Percentiles rank a stretch among this genome's conserved stretches.
Evolutionary conservation across 306 rosid species (phyloP).

Genomic region (Quercus gilva): DNA sequence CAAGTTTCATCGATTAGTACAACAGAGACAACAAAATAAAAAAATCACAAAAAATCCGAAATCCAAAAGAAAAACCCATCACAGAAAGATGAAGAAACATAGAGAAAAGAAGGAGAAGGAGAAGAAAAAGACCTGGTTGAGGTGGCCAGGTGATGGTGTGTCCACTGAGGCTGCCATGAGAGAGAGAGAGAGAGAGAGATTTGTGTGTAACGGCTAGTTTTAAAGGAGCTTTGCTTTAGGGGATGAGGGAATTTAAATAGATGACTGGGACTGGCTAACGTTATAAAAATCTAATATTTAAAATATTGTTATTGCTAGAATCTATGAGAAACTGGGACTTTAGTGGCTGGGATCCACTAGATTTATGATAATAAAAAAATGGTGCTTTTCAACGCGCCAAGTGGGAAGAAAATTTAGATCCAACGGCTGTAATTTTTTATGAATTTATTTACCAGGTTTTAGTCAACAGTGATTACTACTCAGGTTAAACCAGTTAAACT

Average conservation of each 20-base stretch:
- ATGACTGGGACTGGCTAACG: slow-evolving; percentile 37
- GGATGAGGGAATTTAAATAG: slow-evolving; percentile 24
- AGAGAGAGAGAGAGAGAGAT: background rate
- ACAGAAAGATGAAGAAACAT: background rate
- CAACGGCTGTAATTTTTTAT: background rate
- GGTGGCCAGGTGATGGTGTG: slow-evolving; percentile 40
- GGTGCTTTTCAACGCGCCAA: slow-evolving; percentile 4
- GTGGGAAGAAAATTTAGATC: background rate
- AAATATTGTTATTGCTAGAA: background rate
- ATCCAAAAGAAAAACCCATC: background rate
- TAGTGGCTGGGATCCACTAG: background rate
- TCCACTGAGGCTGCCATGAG: slow-evolving; percentile 55
- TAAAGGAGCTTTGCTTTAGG: slow-evolving; percentile 13
- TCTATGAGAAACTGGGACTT: background rate
- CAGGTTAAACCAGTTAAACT: background rate
- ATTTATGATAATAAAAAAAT: background rate
- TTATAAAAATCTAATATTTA: slow-evolving; percentile 29
- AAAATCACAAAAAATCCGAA: background rate
- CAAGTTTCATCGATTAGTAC: background rate
- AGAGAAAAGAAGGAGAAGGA: background rate
- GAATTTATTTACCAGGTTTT: background rate
- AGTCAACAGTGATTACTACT: background rate
- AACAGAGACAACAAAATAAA: background rate
- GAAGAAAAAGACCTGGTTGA: slow-evolving; percentile 44
- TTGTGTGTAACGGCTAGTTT: slow-evolving; percentile 76